Percentiles rank a stretch among this genome's conserved stretches.
Conservation (phyloP, 352 stramenopile species). For the Pythium angustatum region DNA sequence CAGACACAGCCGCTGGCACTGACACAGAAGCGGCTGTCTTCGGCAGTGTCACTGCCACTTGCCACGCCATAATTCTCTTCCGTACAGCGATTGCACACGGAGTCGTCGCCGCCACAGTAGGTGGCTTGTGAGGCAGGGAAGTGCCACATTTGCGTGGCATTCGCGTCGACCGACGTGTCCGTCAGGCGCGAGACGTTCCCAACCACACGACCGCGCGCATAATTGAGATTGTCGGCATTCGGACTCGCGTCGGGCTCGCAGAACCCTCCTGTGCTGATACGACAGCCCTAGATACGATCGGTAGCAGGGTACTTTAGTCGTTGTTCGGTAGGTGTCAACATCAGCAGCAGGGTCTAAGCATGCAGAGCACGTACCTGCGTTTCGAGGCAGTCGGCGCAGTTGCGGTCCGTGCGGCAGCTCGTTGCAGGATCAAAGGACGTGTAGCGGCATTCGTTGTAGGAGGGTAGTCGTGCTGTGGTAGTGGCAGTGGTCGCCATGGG, state of each 20-base stretch:
- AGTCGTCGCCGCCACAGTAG: conserved; percentile 16
- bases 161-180: neutral
- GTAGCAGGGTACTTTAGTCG: no score
- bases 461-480: no score
- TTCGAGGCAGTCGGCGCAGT: conserved; percentile 4
- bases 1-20: conserved; percentile 15
- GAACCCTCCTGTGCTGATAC: neutral
- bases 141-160: conserved; percentile 1
- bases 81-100: conserved; percentile 12
- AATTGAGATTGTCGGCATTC: neutral
- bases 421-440: neutral
- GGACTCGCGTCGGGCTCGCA: conserved; percentile 7
- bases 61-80: conserved; percentile 2
- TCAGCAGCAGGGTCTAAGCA: neutral
- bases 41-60: neutral
- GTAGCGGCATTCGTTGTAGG: neutral
- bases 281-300: no score
- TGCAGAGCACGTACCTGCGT: neutral
- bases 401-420: neutral
- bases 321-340: no score
- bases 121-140: conserved; percentile 6
- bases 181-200: neutral
- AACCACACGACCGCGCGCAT: neutral
- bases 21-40: conserved; percentile 25
- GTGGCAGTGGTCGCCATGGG: no score